A percentile compares a stretch with the other conserved stretches of the same genome.
These are phyloP conservation scores for Botryotinia convoluta DNA, from an alignment of 2,329 filamentous ascomycete genomes.

Conservation along the genomic window DNA sequence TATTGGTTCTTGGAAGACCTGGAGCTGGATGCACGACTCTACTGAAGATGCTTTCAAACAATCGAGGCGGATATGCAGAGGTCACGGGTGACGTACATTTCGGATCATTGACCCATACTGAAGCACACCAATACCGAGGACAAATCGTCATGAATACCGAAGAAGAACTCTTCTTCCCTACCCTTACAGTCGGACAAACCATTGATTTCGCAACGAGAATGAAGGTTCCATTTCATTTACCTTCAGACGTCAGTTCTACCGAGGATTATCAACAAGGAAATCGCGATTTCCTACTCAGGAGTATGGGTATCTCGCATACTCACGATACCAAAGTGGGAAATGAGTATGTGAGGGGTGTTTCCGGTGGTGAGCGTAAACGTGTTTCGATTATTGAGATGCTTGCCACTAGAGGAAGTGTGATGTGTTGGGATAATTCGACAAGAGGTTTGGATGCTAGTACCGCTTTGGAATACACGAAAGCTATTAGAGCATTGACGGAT, in stretches of 20 bases:
- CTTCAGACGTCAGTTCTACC: slow-evolving; percentile 45
- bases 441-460: slow-evolving; percentile 64
- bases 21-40: slow-evolving; percentile 70
- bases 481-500: slow-evolving; percentile 63
- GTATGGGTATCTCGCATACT: slow-evolving; percentile 53
- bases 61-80: slow-evolving; percentile 55
- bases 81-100: slow-evolving; percentile 59
- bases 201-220: slow-evolving; percentile 55
- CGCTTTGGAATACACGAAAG: slow-evolving; percentile 63
- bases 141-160: slow-evolving; percentile 58
- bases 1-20: slow-evolving; percentile 66
- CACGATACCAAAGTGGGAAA: slow-evolving; percentile 54
- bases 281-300: slow-evolving; percentile 34
- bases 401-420: slow-evolving; percentile 44
- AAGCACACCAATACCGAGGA: slow-evolving; percentile 49
- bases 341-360: slow-evolving; percentile 61
- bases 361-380: slow-evolving; percentile 60
- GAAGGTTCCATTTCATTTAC: slow-evolving; percentile 47
- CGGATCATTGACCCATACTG: slow-evolving; percentile 45
- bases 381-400: slow-evolving; percentile 55
- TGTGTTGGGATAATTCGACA: slow-evolving; percentile 67
- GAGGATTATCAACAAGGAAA: slow-evolving; percentile 46
- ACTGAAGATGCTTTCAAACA: slow-evolving; percentile 67
- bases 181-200: slow-evolving; percentile 50
- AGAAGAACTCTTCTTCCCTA: slow-evolving; percentile 51